Conservation (phyloP, 176 grass and related monocot genomes). For the Raddia guianensis region DNA sequence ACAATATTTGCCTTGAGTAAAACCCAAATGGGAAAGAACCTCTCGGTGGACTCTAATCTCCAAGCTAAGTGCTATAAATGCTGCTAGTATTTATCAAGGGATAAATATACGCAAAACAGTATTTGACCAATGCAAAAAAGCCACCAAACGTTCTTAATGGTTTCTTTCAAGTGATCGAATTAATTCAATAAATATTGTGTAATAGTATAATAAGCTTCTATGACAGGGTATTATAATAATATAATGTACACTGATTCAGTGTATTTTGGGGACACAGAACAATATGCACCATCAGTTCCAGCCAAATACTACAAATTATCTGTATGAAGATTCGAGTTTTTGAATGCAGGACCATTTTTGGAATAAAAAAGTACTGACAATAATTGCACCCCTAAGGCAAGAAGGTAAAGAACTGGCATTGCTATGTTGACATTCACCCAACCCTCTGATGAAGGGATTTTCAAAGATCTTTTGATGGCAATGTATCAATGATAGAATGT, state of each 20-base stretch:
- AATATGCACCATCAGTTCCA: slow-evolving; percentile 37
- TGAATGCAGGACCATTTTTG: slow-evolving; percentile 1
- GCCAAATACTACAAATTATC: slow-evolving; percentile 9
- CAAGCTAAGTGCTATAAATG: background rate
- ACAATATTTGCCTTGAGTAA: background rate
- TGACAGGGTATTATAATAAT: slow-evolving; percentile 12
- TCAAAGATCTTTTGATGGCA: background rate
- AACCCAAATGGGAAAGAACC: background rate
- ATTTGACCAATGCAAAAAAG: background rate
- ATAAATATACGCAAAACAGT: background rate
- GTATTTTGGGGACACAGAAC: slow-evolving; percentile 28
- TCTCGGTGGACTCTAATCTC: background rate
- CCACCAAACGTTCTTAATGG: background rate
- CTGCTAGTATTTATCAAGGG: background rate
- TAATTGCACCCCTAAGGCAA: slow-evolving; percentile 23
- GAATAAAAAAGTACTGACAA: background rate
- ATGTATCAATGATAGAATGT: slow-evolving; percentile 1
- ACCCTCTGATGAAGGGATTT: background rate
- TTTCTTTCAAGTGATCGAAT: background rate
- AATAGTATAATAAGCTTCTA: background rate
- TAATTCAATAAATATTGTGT: background rate
- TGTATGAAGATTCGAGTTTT: slow-evolving; percentile 33
- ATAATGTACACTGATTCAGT: slow-evolving; percentile 24
- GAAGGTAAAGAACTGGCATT: background rate
- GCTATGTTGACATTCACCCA: background rate